These are phyloP conservation scores for Colletotrichum godetiae DNA, from an alignment of 2,329 filamentous ascomycete genomes.

Conservation along the genomic window DNA sequence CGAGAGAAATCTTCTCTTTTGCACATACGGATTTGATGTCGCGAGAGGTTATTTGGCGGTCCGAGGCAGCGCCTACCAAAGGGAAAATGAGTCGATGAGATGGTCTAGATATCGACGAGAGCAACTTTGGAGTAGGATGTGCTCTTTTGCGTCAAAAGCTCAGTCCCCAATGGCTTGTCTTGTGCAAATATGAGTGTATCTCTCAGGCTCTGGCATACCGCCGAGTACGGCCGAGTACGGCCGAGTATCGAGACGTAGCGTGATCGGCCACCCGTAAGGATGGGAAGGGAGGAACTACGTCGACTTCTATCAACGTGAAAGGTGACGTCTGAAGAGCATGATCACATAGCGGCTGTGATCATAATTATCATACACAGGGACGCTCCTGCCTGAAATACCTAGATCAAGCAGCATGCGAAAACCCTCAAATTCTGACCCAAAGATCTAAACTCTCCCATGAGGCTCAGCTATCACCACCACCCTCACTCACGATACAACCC, in stretches of 20 bases:
- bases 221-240: too few relatives aligned
- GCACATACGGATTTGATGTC: not conserved
- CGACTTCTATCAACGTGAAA: not conserved
- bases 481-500: conserved; percentile 63
- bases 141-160: too few relatives aligned
- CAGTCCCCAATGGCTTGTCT: too few relatives aligned
- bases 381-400: too few relatives aligned
- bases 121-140: not conserved
- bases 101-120: too few relatives aligned
- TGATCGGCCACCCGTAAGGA: not conserved
- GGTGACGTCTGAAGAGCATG: too few relatives aligned
- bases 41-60: not conserved
- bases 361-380: too few relatives aligned
- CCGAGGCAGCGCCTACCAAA: not conserved
- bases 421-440: not conserved
- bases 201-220: not conserved
- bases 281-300: not conserved
- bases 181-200: too few relatives aligned
- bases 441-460: too few relatives aligned
- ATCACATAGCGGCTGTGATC: too few relatives aligned
- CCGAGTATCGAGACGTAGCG: too few relatives aligned
- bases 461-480: not conserved
- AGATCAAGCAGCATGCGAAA: not conserved
- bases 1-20: not conserved
- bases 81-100: not conserved